phyloP scores from a whole-genome alignment of 2,329 filamentous ascomycete species.

The Botrytis elliptica region DNA sequence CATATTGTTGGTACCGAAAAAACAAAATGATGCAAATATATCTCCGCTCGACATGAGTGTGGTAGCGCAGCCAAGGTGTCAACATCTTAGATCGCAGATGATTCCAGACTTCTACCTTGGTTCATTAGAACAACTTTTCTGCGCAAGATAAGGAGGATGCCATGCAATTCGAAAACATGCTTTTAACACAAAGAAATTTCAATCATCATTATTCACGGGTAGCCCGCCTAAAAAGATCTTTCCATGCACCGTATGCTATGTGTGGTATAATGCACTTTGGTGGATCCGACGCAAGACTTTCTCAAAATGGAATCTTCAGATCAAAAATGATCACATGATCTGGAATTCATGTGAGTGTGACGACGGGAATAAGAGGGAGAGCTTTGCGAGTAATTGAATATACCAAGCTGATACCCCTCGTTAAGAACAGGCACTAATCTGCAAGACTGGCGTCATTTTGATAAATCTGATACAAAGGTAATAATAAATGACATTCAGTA shows the following conservation, averaged over 20 bases:
- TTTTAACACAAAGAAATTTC: too few species aligned
- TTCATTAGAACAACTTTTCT: not conserved
- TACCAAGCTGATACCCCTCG: not conserved
- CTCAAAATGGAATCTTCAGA: not conserved
- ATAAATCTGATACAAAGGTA: not conserved
- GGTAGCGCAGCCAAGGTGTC: not conserved
- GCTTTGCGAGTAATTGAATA: not conserved
- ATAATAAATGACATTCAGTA: too few species aligned
- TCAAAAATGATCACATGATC: not conserved
- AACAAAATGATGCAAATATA: not conserved
- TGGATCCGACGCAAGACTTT: not conserved
- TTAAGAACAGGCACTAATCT: not conserved
- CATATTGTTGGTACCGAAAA: not conserved
- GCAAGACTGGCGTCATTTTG: not conserved
- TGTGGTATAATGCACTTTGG: not conserved
- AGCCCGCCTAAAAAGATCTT: not conserved
- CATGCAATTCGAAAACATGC: too few species aligned
- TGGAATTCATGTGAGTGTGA: not conserved
- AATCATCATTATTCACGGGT: not conserved
- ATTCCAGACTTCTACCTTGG: not conserved
- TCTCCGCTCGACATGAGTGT: conserved; percentile 7
- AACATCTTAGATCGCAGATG: not conserved
- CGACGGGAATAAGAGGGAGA: not conserved
- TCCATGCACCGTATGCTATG: not conserved
- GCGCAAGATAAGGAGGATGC: not conserved